phyloP scores from a whole-genome alignment of 176 grass and related monocot genomes.

The Juncus inflexus region DNA sequence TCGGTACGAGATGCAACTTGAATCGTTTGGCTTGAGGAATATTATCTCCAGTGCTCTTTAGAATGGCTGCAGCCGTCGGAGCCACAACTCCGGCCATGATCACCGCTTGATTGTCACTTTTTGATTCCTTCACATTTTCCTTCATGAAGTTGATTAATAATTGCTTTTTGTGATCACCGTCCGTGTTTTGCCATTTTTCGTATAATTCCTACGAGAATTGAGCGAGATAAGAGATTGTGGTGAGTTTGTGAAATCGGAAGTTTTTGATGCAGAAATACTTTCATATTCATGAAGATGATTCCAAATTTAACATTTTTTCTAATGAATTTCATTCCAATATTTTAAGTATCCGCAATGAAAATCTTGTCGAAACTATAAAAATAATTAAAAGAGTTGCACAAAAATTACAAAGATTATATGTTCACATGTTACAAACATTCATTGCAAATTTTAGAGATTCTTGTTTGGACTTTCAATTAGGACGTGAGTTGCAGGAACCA shows the following conservation, averaged over 20 bases:
- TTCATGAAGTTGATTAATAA: not conserved
- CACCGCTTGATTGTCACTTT: conserved; percentile 19
- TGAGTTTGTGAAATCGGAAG: not conserved
- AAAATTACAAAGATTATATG: too few species aligned
- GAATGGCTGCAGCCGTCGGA: conserved; percentile 24
- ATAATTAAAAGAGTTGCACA: too few species aligned
- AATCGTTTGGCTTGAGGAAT: conserved; percentile 49
- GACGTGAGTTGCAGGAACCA: not conserved
- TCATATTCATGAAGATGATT: too few species aligned
- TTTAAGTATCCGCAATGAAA: too few species aligned
- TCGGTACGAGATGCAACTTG: conserved; percentile 55
- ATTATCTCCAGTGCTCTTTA: conserved; percentile 42
- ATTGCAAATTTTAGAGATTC: too few species aligned
- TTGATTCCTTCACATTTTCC: fast-evolving
- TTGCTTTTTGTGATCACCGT: not conserved
- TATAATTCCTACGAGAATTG: conserved; percentile 13
- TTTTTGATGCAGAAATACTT: not conserved
- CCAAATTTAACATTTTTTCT: too few species aligned
- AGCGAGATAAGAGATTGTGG: not conserved
- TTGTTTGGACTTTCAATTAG: not conserved
- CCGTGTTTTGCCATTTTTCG: fast-evolving
- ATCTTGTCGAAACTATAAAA: too few species aligned
- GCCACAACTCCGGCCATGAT: conserved; percentile 33
- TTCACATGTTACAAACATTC: too few species aligned
- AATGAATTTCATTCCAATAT: too few species aligned